Evolutionary conservation across 495 filamentous ascomycete genomes (phyloP), one percentile per base, ranked within the genome.

Genomic region (Pseudoneurospora amorphoporcata): DNA sequence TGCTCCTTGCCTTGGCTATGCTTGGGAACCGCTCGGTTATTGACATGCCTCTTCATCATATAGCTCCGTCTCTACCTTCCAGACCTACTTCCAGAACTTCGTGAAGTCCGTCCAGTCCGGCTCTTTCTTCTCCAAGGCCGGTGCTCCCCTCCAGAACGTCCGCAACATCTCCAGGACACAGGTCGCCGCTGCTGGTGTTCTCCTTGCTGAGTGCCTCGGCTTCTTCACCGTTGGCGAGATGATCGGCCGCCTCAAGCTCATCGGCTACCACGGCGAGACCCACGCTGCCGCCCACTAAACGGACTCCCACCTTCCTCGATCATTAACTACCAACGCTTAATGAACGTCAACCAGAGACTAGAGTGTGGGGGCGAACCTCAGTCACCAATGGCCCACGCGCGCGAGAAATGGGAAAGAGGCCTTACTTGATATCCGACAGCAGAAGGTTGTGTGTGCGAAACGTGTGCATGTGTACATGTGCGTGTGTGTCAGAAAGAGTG

Each of bases 221-320:
- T 98, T 99, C 88, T 99, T 98, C 88, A 94, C 94, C 19, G 88
- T 99, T 32, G 95, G 95, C 72, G 94, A 98, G 88, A 98, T 99
- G 83, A 91, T 98, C 75, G 95, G 95, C 72, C 87, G 94, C 72
- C 86, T 94, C 83, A 97, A 98, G 90, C 80, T 99, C 74, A 85
- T 99, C 77, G 95, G 95, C 74, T 99, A 98, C 86, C 86, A 89
- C 81, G 93, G 92, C 77, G 87, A 91, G 70, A 40, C 29, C 75
- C 75, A 80, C 76, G 85, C 81, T 58, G 83, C 84, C 75, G 88
- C 89, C 76, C 90, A 92, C 85, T 65, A 65, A 65, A 65, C 53
- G 53, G 29, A 35, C 14, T 65, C 29, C 14, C 23, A 35, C 29
- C 14, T 65, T 65, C 53, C 53, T 65, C 53, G 53, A 65, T 65